Conservation (phyloP, 2,329 filamentous ascomycete species). For the Nemania bipapillata region DNA sequence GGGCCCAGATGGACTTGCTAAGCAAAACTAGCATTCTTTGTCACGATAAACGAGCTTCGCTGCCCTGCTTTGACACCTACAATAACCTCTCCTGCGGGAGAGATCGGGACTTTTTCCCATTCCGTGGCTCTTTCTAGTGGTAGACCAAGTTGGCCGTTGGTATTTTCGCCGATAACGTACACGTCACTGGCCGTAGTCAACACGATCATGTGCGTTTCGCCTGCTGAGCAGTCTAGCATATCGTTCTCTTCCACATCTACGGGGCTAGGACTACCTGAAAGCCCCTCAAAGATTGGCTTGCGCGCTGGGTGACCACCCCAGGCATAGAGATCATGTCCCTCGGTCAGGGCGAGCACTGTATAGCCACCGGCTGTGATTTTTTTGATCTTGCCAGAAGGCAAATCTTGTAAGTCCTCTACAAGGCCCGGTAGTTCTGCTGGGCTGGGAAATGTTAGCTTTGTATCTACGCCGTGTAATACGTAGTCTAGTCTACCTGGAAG, state of each 20-base stretch:
- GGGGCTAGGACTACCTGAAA: slow-evolving; percentile 56
- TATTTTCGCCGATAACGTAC: slow-evolving; percentile 67
- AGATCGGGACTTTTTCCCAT: slow-evolving; percentile 55
- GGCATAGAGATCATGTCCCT: slow-evolving; percentile 67
- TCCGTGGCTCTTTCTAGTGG: slow-evolving; percentile 39
- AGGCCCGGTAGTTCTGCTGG: slow-evolving; percentile 59
- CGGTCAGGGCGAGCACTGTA: slow-evolving; percentile 66
- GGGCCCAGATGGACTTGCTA: slow-evolving; percentile 51
- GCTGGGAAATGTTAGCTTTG: slow-evolving; percentile 46
- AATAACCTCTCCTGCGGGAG: slow-evolving; percentile 47
- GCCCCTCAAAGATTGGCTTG: slow-evolving; percentile 48
- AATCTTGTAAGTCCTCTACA: slow-evolving; percentile 62
- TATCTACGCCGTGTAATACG: background rate
- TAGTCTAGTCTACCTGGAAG: slow-evolving; percentile 49
- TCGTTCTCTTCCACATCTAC: slow-evolving; percentile 62
- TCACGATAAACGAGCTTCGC: slow-evolving; percentile 62
- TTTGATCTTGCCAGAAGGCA: slow-evolving; percentile 63
- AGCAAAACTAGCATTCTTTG: slow-evolving; percentile 42
- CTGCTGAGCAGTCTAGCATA: slow-evolving; percentile 67
- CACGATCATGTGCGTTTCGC: slow-evolving; percentile 68
- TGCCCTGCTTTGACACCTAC: slow-evolving; percentile 62
- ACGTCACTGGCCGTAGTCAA: slow-evolving; percentile 62
- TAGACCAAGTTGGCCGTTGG: slow-evolving; percentile 69
- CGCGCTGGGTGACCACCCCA: slow-evolving; percentile 65
- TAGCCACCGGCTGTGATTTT: slow-evolving; percentile 69